Conservation (phyloP, 2,329 filamentous ascomycete species). For the Nigrospora osmanthi region DNA sequence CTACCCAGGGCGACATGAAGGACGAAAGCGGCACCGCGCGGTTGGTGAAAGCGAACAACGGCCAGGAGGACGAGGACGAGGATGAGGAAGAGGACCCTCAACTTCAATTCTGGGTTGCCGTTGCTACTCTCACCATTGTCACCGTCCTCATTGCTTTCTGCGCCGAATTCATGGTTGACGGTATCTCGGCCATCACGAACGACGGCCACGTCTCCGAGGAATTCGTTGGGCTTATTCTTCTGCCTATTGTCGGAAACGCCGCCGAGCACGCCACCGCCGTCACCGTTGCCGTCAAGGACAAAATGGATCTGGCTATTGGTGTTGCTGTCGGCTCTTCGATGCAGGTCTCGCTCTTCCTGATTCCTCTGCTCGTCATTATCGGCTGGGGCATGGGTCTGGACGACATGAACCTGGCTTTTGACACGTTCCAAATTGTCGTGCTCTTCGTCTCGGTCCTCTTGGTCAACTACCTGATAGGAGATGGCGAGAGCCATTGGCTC, state of each 20-base stretch:
- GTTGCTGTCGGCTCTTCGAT: slow-evolving; percentile 75
- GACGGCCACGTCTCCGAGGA: slow-evolving; percentile 56
- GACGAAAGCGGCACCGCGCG: not conserved
- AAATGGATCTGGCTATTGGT: slow-evolving; percentile 77
- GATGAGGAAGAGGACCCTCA: slow-evolving; percentile 61
- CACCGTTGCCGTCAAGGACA: slow-evolving; percentile 73
- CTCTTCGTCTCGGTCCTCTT: slow-evolving; percentile 78
- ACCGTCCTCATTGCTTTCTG: slow-evolving; percentile 77
- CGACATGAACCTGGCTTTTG: slow-evolving; percentile 76
- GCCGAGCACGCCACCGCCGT: slow-evolving; percentile 78
- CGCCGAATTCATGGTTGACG: slow-evolving; percentile 69
- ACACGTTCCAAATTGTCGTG: slow-evolving; percentile 81
- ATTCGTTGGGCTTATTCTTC: slow-evolving; percentile 72
- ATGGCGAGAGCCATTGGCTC: slow-evolving; percentile 77
- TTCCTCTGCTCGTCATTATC: slow-evolving; percentile 67
- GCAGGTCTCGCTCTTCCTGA: slow-evolving; percentile 73
- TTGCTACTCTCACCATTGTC: slow-evolving; percentile 62
- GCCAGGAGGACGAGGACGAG: slow-evolving; percentile 30
- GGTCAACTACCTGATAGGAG: slow-evolving; percentile 78
- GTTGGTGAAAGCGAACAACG: not conserved
- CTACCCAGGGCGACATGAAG: slow-evolving; percentile 29
- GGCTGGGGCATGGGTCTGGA: slow-evolving; percentile 68
- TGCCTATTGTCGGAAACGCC: slow-evolving; percentile 78
- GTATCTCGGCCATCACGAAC: slow-evolving; percentile 60
- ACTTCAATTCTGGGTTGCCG: slow-evolving; percentile 63